A percentile compares a stretch with the other conserved stretches of the same genome.
These are phyloP conservation scores for Luffa aegyptiaca DNA, from an alignment of 306 rosid species.

Conservation along the genomic window DNA sequence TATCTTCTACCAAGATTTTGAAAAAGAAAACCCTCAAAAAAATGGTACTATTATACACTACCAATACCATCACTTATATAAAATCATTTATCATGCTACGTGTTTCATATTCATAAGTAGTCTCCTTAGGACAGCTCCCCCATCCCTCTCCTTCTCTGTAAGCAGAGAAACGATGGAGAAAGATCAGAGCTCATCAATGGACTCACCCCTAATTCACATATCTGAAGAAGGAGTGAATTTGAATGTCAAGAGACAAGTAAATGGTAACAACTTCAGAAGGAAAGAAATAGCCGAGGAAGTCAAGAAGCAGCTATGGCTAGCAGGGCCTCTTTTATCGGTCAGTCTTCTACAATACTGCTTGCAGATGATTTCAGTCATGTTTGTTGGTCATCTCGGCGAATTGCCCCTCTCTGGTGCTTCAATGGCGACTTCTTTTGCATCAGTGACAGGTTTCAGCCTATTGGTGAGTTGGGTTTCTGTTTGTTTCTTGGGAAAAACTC, in stretches of 20 bases:
- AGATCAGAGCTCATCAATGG: not conserved
- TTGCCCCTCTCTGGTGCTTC: constrained; percentile 56
- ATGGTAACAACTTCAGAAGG: not conserved
- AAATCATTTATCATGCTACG: too few species aligned
- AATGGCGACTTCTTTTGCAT: constrained; percentile 61
- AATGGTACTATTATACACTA: too few species aligned
- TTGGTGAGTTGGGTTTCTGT: constrained; percentile 30
- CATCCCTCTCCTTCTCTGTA: not conserved
- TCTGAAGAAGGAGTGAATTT: not conserved
- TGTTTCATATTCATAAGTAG: too few species aligned
- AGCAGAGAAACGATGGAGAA: not conserved
- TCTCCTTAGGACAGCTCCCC: not conserved
- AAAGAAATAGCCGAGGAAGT: constrained; percentile 26
- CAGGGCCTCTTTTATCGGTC: constrained; percentile 53
- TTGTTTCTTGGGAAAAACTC: not conserved
- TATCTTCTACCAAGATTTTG: too few species aligned
- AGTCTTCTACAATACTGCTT: constrained; percentile 33
- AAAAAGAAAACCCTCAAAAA: too few species aligned
- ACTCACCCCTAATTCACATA: not conserved
- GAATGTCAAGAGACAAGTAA: not conserved
- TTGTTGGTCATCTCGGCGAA: constrained; percentile 63
- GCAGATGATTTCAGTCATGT: constrained; percentile 68
- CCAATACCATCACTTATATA: too few species aligned
- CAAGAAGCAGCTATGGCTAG: constrained; percentile 73
- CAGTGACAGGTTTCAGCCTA: constrained; percentile 69